A percentile compares a stretch with the other conserved stretches of the same genome.
Conservation (phyloP, 2,329 filamentous ascomycete species). For the Hypoxylon sp. region DNA sequence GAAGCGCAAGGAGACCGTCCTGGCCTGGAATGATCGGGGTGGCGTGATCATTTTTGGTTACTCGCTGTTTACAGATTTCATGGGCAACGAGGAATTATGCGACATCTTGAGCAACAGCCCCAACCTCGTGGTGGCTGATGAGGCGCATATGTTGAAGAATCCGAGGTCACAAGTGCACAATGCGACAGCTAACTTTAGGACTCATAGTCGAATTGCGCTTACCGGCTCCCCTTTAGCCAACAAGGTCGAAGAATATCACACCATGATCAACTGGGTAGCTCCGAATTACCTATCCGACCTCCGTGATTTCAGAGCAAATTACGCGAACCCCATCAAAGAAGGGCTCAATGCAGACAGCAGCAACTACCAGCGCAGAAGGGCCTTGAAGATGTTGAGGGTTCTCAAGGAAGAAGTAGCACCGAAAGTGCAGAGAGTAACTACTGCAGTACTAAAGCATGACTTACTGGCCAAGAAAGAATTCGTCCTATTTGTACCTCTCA, state of each 20-base stretch:
- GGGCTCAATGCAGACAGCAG: conserved; percentile 79
- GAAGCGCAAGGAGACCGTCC: conserved; percentile 64
- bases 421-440: conserved; percentile 83
- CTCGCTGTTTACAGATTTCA: conserved; percentile 70
- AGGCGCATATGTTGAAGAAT: conserved; percentile 87
- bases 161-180: conserved; percentile 65
- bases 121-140: conserved; percentile 85
- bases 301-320: conserved; percentile 78
- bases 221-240: conserved; percentile 91
- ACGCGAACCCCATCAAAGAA: conserved; percentile 78
- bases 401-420: conserved; percentile 81
- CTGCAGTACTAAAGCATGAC: conserved; percentile 73
- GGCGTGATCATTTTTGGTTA: conserved; percentile 87
- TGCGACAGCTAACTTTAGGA: conserved; percentile 72
- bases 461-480: conserved; percentile 86
- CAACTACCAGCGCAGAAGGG: conserved; percentile 67
- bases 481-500: conserved; percentile 80
- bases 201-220: conserved; percentile 82
- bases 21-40: conserved; percentile 73
- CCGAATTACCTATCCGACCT: conserved; percentile 81
- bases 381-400: conserved; percentile 76
- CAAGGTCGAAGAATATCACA: conserved; percentile 84
- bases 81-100: conserved; percentile 54
- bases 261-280: conserved; percentile 91
- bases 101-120: conserved; percentile 71